Evolutionary conservation across 139 green algal species (phyloP), one percentile per base, ranked within the genome.

Genomic region (Chlamydomonas applanata): DNA sequence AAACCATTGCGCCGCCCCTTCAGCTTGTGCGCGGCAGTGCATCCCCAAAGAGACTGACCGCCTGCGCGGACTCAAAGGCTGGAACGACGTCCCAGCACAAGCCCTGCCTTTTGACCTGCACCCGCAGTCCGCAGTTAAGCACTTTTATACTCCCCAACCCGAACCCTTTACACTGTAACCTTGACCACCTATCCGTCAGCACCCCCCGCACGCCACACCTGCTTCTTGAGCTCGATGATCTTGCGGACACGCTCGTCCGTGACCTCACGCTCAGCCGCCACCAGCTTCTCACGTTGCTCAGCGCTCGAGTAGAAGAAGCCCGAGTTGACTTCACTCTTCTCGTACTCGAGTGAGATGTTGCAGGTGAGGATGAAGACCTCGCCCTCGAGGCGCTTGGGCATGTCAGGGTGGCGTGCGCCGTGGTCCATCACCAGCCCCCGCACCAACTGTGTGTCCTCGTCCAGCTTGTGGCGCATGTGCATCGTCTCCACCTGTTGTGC

Each of bases 341-440:
- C 96, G 72, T 98, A 99, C 87, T 99, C 96, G n/a, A 99, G 83
- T 30, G 85, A 71, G 75, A 99, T 93, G 87, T 99, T 99, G 84
- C 85, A 93, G 30, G 93, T 97, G 25, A 99, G 87, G 66, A 99
- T 94, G 85, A 88, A 93, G 67, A 79, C 89, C 45, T 62, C 45
- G 80, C 98, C 89, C 69, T 97, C 93, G 45, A 97, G 75, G 64
- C 91, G 88, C 84, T 97, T 97, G 60, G 93, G 93, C 96, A 99
- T 99, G 90, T 98, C 96, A 2, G 96, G 96, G 86, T 99, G 96
- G 49, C 96, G 85, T 3, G 89, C 71, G 36, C 96, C 96, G 83
- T 99, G 96, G 82, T 99, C 96, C 72, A 99, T 83, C 71, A 99
- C 96, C 70, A 99, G 82, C 3, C 96, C 96, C 29, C 90, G 81